A percentile compares a stretch with the other conserved stretches of the same genome.
Evolutionary conservation across 176 grass and related monocot genomes (phyloP).

Genomic region (Hyparrhenia diplandra): DNA sequence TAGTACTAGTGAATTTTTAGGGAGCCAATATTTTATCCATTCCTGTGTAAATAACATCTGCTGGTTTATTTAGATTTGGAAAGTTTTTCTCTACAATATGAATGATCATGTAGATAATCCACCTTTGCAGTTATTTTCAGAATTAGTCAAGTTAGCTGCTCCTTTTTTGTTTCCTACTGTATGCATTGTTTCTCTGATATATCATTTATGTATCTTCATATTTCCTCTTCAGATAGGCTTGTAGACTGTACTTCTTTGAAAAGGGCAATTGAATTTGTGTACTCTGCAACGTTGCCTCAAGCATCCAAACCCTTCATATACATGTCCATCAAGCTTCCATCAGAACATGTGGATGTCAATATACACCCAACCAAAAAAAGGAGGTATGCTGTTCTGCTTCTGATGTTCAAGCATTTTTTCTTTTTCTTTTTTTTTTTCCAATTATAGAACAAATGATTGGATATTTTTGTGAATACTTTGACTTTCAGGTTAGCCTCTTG

Average conservation of each 20-base stretch:
- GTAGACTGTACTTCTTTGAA: constrained; percentile 88
- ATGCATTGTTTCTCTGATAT: constrained; percentile 20
- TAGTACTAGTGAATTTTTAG: not conserved
- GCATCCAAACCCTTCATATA: constrained; percentile 98
- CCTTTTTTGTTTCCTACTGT: not conserved
- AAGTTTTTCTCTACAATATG: not conserved
- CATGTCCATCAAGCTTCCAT: constrained; percentile 89
- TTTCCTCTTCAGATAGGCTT: constrained; percentile 64
- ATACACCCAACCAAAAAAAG: constrained; percentile 97
- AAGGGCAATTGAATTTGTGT: constrained; percentile 86
- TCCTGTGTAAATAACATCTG: not conserved
- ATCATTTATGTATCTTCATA: constrained; percentile 12
- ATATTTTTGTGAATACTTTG: constrained; percentile 6
- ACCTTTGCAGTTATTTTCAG: not conserved
- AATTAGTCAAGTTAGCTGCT: not conserved
- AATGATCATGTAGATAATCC: not conserved
- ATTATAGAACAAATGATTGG: not conserved
- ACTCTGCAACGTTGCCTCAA: constrained; percentile 82
- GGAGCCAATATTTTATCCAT: not conserved
- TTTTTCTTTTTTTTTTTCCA: not conserved
- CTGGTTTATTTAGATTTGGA: not conserved
- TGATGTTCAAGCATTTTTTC: constrained; percentile 11
- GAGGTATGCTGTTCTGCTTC: constrained; percentile 48
- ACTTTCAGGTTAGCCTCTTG: constrained; percentile 88
- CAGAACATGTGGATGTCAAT: constrained; percentile 91